Conservation (phyloP, 2,329 filamentous ascomycete genomes). For the Aspergillus sp. region DNA sequence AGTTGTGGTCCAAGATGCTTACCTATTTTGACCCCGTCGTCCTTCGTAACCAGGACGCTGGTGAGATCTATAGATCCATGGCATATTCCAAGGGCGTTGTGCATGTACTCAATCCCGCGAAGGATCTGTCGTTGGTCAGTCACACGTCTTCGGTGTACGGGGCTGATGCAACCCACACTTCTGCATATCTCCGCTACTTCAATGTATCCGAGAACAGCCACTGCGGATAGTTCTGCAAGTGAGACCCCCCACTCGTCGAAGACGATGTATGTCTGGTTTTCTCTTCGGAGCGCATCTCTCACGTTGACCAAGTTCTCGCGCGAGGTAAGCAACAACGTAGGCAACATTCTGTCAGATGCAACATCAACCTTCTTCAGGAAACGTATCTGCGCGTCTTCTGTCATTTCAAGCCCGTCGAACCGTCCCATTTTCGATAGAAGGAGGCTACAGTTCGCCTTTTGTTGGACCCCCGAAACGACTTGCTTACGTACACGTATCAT, state of each 20-base stretch:
- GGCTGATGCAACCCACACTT: not conserved
- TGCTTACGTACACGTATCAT: not conserved
- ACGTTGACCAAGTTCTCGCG: not conserved
- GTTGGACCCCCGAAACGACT: not conserved
- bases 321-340: not conserved
- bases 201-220: not conserved
- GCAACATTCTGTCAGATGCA: not conserved
- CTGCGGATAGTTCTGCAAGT: not conserved
- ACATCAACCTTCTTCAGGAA: not conserved
- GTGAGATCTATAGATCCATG: not conserved
- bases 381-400: not conserved
- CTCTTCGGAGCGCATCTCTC: not conserved
- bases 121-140: not conserved
- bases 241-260: not conserved
- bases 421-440: not conserved
- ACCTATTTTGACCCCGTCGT: not conserved
- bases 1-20: not conserved
- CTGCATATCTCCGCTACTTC: not conserved
- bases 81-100: not conserved
- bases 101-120: not conserved
- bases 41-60: not conserved
- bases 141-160: not conserved
- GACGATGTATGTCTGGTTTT: not conserved
- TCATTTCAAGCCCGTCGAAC: not conserved
- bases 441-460: not conserved